phyloP scores from a whole-genome alignment of 225 moss, liverwort and hornwort genomes.

The Physcomitrellopsis africana region DNA sequence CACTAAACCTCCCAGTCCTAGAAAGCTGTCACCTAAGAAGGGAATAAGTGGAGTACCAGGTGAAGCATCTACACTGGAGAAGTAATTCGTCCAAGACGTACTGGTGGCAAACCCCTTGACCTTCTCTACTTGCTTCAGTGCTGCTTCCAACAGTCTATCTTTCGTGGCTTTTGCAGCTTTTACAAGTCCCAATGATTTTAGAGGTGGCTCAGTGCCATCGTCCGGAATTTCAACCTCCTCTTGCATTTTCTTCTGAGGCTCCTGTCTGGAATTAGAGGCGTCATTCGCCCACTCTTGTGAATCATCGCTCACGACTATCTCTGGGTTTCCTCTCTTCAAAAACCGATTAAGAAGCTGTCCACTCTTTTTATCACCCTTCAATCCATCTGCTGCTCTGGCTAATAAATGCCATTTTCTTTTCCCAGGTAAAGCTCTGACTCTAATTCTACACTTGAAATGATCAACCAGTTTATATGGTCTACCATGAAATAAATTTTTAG shows the following conservation, averaged over 20 bases:
- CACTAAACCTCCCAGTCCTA: conserved; percentile 59
- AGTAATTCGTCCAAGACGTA: conserved; percentile 48
- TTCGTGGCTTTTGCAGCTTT: conserved; percentile 35
- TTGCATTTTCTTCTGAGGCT: conserved; percentile 12
- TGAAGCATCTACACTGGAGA: conserved; percentile 55
- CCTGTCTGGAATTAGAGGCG: conserved; percentile 24
- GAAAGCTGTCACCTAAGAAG: conserved; percentile 54
- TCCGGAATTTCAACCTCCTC: conserved; percentile 38
- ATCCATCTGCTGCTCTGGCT: conserved; percentile 40
- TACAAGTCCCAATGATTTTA: conserved; percentile 26
- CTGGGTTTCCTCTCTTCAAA: conserved; percentile 39
- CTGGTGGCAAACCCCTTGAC: conserved; percentile 45
- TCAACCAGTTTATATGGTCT: conserved; percentile 4
- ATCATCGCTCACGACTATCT: conserved; percentile 34
- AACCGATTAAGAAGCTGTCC: conserved; percentile 44
- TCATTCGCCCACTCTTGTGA: conserved; percentile 35
- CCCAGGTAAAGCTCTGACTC: conserved; percentile 30
- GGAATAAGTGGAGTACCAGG: conserved; percentile 60
- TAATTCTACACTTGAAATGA: conserved; percentile 22
- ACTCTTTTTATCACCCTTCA: conserved; percentile 33
- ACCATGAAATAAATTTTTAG: conserved; percentile 20
- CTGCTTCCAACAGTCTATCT: conserved; percentile 41
- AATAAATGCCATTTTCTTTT: conserved; percentile 34
- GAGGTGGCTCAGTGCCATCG: conserved; percentile 34
- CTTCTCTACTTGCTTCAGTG: conserved; percentile 42